Percentiles rank a stretch among this genome's conserved stretches.
These are phyloP conservation scores for Cutaneotrichosporon curvatum DNA, from an alignment of 1,284 basidiomycete genomes.

Conservation along the genomic window DNA sequence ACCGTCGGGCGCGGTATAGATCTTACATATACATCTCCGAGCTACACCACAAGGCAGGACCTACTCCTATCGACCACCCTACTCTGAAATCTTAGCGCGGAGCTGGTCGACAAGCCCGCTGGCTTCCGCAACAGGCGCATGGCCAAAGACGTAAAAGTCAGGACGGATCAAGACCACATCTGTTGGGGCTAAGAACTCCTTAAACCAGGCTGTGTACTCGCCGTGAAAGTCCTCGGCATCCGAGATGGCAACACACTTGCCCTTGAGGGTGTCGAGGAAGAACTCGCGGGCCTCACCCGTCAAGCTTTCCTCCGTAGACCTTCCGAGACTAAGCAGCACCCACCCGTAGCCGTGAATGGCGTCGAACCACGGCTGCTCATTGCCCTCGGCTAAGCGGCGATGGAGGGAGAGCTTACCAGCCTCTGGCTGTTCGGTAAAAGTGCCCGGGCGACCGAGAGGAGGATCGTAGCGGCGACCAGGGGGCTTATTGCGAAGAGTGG, in stretches of 20 bases:
- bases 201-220: slow-evolving; percentile 11
- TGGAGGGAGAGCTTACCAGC: slow-evolving; percentile 8
- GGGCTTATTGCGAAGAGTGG: not conserved
- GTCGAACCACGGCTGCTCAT: slow-evolving; percentile 2
- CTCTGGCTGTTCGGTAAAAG: slow-evolving; percentile 7
- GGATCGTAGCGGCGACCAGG: slow-evolving; percentile 5
- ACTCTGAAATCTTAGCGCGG: slow-evolving; percentile 1
- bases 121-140: slow-evolving; percentile 1
- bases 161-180: slow-evolving; percentile 8
- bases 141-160: slow-evolving; percentile 15
- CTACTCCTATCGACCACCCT: too few relatives aligned
- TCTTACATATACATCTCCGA: too few relatives aligned
- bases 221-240: not conserved
- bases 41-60: too few relatives aligned
- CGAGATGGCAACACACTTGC: slow-evolving; percentile 3
- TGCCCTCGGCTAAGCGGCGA: not conserved
- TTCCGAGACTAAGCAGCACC: slow-evolving; percentile 5
- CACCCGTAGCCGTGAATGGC: slow-evolving; percentile 9
- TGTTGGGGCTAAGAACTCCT: not conserved
- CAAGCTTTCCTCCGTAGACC: not conserved
- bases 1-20: too few relatives aligned
- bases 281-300: not conserved
- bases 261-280: slow-evolving; percentile 1
- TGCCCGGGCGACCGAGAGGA: slow-evolving; percentile 9
- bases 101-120: slow-evolving; percentile 1